Evolutionary conservation across 2,329 filamentous ascomycete genomes (phyloP).

Genomic region (Fusarium fracticaudum): DNA sequence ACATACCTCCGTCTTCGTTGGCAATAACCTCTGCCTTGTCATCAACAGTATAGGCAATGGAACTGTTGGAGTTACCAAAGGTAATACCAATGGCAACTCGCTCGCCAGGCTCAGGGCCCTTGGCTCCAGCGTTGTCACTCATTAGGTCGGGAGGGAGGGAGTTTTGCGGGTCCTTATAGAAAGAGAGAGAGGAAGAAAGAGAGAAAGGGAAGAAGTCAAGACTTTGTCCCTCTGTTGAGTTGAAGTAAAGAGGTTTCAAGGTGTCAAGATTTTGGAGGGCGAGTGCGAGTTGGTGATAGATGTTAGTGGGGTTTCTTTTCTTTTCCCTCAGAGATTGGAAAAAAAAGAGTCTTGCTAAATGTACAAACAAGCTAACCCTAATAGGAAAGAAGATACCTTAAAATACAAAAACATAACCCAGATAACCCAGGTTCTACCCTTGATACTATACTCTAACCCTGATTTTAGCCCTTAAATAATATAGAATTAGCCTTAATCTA

Average conservation of each 20-base stretch:
- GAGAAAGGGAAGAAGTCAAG: conserved; percentile 10
- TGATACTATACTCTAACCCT: too few relatives aligned
- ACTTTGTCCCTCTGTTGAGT: conserved; percentile 17
- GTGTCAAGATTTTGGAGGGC: conserved; percentile 38
- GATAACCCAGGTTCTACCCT: too few relatives aligned
- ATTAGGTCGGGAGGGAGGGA: conserved; percentile 46
- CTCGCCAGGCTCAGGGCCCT: conserved; percentile 63
- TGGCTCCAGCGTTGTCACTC: conserved; percentile 57
- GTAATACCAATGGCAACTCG: conserved; percentile 89
- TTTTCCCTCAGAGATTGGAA: conserved; percentile 37
- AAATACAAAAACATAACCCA: too few relatives aligned
- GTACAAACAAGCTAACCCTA: too few relatives aligned
- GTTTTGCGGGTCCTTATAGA: not conserved
- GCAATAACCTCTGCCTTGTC: conserved; percentile 98
- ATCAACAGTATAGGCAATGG: conserved; percentile 91
- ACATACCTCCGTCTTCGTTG: conserved; percentile 94
- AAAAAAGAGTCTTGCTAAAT: conserved; percentile 16
- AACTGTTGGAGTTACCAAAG: conserved; percentile 98
- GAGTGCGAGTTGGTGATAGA: conserved; percentile 24
- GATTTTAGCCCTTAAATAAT: too few relatives aligned
- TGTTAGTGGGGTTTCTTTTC: conserved; percentile 40
- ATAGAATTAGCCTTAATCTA: too few relatives aligned
- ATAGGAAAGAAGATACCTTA: too few relatives aligned
- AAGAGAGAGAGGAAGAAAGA: not conserved
- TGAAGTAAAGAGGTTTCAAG: conserved; percentile 16